Evolutionary conservation across 768 basidiomycete species (phyloP), one percentile per base, ranked within the genome.

Genomic region (Boletus barrowsii): DNA sequence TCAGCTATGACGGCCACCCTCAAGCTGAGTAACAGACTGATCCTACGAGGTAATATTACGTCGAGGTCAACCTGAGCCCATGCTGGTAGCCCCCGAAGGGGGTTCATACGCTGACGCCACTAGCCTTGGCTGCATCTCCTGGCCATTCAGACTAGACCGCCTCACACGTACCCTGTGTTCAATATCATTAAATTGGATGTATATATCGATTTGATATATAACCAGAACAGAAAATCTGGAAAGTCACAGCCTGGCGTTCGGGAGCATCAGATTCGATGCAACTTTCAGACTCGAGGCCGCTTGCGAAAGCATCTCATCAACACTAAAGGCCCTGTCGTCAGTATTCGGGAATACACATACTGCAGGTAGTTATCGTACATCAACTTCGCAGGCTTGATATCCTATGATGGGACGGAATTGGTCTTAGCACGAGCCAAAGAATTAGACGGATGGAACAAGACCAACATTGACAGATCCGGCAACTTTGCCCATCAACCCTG

Each of bases 321-420:
- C 83, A 68, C 88, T 90, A 52, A 2, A 42, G 6, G 22, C 44
- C 17, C 14, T n/a, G 35, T 55, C 24, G 50, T 62, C n/a, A 67
- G 42, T 26, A 53, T 44, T 33, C 36, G 22, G 46, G 6, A 7
- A 49, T 46, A 61, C 9, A 42, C 10, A 33, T 43, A 22, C 29
- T 42, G 26, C 51, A 48, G 40, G 20, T 18, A 33, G 18, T 39
- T 22, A n/a, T 22, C 84, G 68, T 61, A 89, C 88, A 95, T 95
- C 54, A 82, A 81, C 68, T 86, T 88, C 5, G 93, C 93, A 2
- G 91, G 86, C 66, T 90, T 87, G 66, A 95, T 83, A 42, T 92
- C 88, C 82, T 84, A 49, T 10, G 45, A 37, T 22, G 14, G 15
- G 30, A 59, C 44, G 40, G 46, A 46, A 18, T 39, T 11, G 10